phyloP scores from a whole-genome alignment of 2,329 filamentous ascomycete species.

The Cladosporium sp. region DNA sequence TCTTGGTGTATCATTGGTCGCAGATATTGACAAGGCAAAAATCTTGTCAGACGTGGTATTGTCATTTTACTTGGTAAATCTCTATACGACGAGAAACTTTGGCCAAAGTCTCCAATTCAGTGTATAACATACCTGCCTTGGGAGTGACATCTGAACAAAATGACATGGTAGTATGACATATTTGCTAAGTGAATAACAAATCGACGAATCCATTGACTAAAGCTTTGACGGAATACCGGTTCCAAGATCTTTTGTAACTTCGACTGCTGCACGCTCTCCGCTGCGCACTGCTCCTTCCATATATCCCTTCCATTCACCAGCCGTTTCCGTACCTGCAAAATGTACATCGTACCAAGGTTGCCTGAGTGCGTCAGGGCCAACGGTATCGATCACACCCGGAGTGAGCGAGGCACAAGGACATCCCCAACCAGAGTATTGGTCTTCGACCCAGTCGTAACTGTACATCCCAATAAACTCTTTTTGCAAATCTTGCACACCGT shows the following conservation, averaged over 20 bases:
- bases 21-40: no score
- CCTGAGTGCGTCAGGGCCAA: conserved; percentile 20
- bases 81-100: no score
- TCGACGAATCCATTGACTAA: not conserved
- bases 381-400: conserved; percentile 22
- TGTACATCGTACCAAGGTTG: conserved; percentile 39
- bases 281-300: conserved; percentile 55
- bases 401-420: conserved; percentile 27
- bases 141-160: no score
- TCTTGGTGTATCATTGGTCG: no score
- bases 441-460: conserved; percentile 30
- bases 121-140: no score
- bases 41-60: no score
- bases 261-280: conserved; percentile 46
- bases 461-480: conserved; percentile 24
- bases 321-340: conserved; percentile 54
- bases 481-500: conserved; percentile 19
- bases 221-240: conserved; percentile 10
- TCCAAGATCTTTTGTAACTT: conserved; percentile 35
- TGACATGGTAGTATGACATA: not conserved
- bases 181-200: not conserved
- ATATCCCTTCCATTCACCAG: conserved; percentile 53
- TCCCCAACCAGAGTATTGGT: conserved; percentile 28
- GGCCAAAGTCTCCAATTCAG: no score
- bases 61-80: no score